These are phyloP conservation scores for Exobasidium cylindrosporum DNA, from an alignment of 1,284 basidiomycete species.

Conservation along the genomic window DNA sequence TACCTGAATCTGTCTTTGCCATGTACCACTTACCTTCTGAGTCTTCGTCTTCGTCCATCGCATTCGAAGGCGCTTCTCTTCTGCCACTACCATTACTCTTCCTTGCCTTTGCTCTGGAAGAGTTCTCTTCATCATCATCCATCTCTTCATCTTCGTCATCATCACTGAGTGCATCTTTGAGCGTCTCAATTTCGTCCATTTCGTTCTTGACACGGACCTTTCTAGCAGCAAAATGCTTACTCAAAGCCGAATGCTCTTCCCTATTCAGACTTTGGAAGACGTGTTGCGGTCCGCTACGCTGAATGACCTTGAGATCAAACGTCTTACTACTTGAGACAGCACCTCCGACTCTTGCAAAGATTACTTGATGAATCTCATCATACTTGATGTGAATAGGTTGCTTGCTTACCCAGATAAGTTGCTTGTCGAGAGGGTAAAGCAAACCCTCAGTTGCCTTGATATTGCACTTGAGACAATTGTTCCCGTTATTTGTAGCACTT, in stretches of 20 bases:
- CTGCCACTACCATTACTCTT: slow-evolving; percentile 57
- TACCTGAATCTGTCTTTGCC: slow-evolving; percentile 26
- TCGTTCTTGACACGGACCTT: slow-evolving; percentile 94
- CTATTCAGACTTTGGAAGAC: slow-evolving; percentile 87
- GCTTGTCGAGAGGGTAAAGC: slow-evolving; percentile 96
- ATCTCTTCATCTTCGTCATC: slow-evolving; percentile 65
- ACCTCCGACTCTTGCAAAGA: slow-evolving; percentile 90
- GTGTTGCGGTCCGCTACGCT: slow-evolving; percentile 67
- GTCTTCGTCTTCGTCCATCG: slow-evolving; percentile 48
- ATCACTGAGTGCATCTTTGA: slow-evolving; percentile 64
- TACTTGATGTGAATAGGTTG: slow-evolving; percentile 89
- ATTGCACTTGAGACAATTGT: slow-evolving; percentile 79
- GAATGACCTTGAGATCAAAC: slow-evolving; percentile 88
- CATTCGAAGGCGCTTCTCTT: slow-evolving; percentile 22
- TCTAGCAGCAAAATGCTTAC: slow-evolving; percentile 80
- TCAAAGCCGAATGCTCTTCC: slow-evolving; percentile 86
- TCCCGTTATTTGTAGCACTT: slow-evolving; percentile 57
- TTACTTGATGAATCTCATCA: slow-evolving; percentile 82
- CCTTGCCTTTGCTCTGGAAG: slow-evolving; percentile 54
- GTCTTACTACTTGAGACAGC: slow-evolving; percentile 84
- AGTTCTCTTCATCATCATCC: slow-evolving; percentile 49
- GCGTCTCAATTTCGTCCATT: slow-evolving; percentile 63
- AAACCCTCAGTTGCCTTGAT: slow-evolving; percentile 96
- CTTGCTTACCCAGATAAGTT: slow-evolving; percentile 96
- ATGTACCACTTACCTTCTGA: slow-evolving; percentile 17